phyloP scores from a whole-genome alignment of 345 rosid species.

The Theobroma cacao region DNA sequence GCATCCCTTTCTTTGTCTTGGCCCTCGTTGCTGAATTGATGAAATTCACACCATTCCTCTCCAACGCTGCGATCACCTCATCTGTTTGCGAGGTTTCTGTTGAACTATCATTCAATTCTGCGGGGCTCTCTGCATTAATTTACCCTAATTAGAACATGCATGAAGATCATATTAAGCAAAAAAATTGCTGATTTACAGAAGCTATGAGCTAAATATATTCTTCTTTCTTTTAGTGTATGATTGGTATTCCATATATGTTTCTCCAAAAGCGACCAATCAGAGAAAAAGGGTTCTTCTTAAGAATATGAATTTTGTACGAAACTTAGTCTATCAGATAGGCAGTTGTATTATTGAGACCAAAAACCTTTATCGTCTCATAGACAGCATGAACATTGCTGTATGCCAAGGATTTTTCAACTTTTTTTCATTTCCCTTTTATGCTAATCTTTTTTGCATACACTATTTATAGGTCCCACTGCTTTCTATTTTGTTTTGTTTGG shows the following conservation, averaged over 20 bases:
- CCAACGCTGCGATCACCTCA: slow-evolving; percentile 67
- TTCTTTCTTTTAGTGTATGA: background rate
- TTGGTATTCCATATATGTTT: background rate
- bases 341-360: too few relatives aligned
- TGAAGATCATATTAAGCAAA: background rate
- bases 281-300: background rate
- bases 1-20: slow-evolving; percentile 75
- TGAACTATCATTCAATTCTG: slow-evolving; percentile 34
- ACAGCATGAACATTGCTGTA: too few relatives aligned
- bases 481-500: too few relatives aligned
- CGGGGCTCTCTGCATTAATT: slow-evolving; percentile 39
- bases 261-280: too few relatives aligned
- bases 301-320: background rate
- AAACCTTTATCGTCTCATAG: too few relatives aligned
- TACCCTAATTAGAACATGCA: background rate
- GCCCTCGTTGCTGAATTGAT: slow-evolving; percentile 57
- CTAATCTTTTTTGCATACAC: too few relatives aligned
- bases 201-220: too few relatives aligned
- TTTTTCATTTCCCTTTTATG: too few relatives aligned
- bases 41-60: slow-evolving; percentile 73
- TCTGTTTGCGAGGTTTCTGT: slow-evolving; percentile 49
- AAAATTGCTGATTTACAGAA: background rate
- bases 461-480: too few relatives aligned
- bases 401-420: too few relatives aligned
- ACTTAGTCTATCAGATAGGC: background rate